Evolutionary conservation across 139 green algal species (phyloP).

Genomic region (Klebsormidium nitens): DNA sequence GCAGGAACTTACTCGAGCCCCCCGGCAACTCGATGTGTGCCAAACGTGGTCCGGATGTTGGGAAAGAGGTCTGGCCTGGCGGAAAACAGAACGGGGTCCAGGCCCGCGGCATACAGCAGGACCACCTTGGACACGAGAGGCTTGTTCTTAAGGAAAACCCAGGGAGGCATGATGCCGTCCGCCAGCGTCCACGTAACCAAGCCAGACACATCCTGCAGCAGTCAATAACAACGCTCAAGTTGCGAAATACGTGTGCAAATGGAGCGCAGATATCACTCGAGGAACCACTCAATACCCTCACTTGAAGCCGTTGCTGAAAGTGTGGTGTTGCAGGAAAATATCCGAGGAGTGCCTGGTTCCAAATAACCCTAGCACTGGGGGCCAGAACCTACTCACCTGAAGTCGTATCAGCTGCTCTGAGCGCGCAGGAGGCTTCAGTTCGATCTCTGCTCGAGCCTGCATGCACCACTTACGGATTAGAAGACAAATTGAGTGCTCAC

Average conservation of each 20-base stretch:
- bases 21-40: no score
- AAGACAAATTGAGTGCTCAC: neutral
- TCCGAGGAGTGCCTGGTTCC: no score
- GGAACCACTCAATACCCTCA: no score
- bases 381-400: no score
- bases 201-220: slow-evolving; percentile 26
- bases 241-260: no score
- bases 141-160: slow-evolving; percentile 34
- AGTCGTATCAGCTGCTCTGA: neutral
- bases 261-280: no score
- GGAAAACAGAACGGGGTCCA: slow-evolving; percentile 1
- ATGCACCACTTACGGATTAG: neutral
- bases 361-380: no score
- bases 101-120: slow-evolving; percentile 12
- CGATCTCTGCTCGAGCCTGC: slow-evolving; percentile 7
- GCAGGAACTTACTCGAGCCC: neutral
- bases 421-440: neutral
- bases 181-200: slow-evolving; percentile 19
- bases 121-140: slow-evolving; percentile 33
- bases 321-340: no score
- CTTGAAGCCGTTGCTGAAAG: no score
- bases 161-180: slow-evolving; percentile 10
- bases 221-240: no score
- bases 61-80: slow-evolving; percentile 15
- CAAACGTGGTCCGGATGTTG: slow-evolving; percentile 13